Evolutionary conservation across 2,329 filamentous ascomycete species (phyloP).

Genomic region (Penicillium sp.): DNA sequence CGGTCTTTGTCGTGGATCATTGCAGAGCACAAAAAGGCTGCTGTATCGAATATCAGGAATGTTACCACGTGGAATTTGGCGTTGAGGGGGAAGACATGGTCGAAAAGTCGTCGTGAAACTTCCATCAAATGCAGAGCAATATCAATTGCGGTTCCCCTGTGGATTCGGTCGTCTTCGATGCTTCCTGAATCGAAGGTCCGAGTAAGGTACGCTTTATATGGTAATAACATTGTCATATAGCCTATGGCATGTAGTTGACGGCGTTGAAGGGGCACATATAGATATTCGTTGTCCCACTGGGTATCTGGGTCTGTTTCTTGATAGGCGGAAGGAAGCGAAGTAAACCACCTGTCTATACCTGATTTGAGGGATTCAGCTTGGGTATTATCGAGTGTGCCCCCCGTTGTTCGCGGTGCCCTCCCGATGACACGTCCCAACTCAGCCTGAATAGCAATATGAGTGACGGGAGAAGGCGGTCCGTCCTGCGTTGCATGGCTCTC

Average conservation of each 20-base stretch:
- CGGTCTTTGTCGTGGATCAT: conserved; percentile 48
- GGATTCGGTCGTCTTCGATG: conserved; percentile 34
- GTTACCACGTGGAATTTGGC: conserved; percentile 49
- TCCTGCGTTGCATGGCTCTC: conserved; percentile 27
- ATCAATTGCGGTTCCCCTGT: conserved; percentile 44
- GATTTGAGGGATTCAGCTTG: conserved; percentile 29
- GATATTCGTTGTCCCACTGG: conserved; percentile 39
- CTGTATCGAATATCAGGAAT: conserved; percentile 51
- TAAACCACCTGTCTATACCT: conserved; percentile 43
- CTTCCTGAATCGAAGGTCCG: conserved; percentile 25
- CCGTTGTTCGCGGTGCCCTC: conserved; percentile 14
- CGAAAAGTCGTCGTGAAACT: conserved; percentile 41
- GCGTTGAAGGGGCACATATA: conserved; percentile 47
- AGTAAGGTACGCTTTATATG: conserved; percentile 47
- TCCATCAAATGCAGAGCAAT: conserved; percentile 44
- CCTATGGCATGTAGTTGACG: conserved; percentile 45
- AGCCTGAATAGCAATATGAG: conserved; percentile 43
- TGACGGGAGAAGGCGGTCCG: conserved; percentile 42
- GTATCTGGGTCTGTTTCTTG: conserved; percentile 41
- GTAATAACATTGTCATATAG: conserved; percentile 46
- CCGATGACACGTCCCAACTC: conserved; percentile 34
- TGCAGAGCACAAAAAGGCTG: conserved; percentile 50
- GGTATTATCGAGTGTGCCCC: conserved; percentile 6
- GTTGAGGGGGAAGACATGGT: conserved; percentile 41
- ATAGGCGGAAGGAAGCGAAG: conserved; percentile 43